phyloP scores from a whole-genome alignment of 177 flowering plant species.

The Telopea speciosissima region DNA sequence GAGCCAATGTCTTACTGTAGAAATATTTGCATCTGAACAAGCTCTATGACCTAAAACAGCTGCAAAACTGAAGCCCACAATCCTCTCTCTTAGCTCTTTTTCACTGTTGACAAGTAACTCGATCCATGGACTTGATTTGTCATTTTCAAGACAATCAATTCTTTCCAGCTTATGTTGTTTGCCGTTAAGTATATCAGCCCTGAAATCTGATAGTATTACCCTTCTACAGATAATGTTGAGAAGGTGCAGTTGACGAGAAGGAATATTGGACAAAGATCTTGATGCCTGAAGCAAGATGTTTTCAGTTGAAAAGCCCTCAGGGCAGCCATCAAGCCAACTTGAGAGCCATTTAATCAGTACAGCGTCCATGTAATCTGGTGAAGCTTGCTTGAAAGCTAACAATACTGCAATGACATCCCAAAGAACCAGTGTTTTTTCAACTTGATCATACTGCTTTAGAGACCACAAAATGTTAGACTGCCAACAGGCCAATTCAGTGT shows the following conservation, averaged over 20 bases:
- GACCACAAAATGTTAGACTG: constrained; percentile 60
- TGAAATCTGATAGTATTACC: constrained; percentile 40
- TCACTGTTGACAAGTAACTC: constrained; percentile 46
- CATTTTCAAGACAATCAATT: constrained; percentile 24
- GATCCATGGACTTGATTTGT: constrained; percentile 38
- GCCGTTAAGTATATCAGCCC: constrained; percentile 30
- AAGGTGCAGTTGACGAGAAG: constrained; percentile 66
- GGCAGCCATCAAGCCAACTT: constrained; percentile 20
- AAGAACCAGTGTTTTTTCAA: constrained; percentile 44
- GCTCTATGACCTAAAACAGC: constrained; percentile 25
- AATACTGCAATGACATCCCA: constrained; percentile 81
- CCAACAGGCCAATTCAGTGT: constrained; percentile 54
- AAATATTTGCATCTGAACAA: constrained; percentile 16
- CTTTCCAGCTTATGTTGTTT: constrained; percentile 16
- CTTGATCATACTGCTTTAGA: constrained; percentile 39
- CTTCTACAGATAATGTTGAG: constrained; percentile 65
- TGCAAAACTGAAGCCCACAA: constrained; percentile 52
- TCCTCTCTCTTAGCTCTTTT: constrained; percentile 69
- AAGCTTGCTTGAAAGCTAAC: constrained; percentile 48
- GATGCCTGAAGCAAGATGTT: constrained; percentile 26
- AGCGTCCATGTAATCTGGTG: constrained; percentile 40
- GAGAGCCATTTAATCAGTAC: constrained; percentile 59
- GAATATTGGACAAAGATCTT: constrained; percentile 22
- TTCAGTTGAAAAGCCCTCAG: constrained; percentile 20
- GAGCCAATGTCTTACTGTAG: constrained; percentile 31